Conservation (phyloP, 768 basidiomycete species). For the Phaeotremella skinneri region DNA sequence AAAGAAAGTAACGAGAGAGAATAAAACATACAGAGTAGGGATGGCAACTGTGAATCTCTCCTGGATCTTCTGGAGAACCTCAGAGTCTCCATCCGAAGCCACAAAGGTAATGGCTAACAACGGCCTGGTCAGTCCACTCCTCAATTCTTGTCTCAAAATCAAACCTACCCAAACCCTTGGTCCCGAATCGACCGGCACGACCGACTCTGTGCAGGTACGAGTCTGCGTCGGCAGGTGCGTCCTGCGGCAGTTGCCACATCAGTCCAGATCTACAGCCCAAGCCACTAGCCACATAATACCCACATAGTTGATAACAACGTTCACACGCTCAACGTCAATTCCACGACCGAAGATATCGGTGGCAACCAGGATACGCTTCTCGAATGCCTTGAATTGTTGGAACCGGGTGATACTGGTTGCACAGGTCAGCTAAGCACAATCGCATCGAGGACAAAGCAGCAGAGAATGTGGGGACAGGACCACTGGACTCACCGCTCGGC, state of each 20-base stretch:
- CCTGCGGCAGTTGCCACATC: constrained; percentile 47
- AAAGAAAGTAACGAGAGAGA: constrained; percentile 11
- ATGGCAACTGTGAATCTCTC: constrained; percentile 96
- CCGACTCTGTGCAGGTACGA: constrained; percentile 98
- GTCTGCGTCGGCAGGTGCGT: constrained; percentile 94
- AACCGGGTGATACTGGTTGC: constrained; percentile 78
- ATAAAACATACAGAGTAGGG: constrained; percentile 62
- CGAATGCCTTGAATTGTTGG: constrained; percentile 97
- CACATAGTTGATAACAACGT: constrained; percentile 95
- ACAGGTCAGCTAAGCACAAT: constrained; percentile 3
- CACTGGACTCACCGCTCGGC: constrained; percentile 77
- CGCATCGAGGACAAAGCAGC: background rate
- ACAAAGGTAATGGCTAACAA: constrained; percentile 82
- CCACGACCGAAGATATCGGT: constrained; percentile 99
- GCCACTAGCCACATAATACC: constrained; percentile 8
- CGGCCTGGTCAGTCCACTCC: background rate
- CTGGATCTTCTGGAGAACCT: constrained; percentile 93
- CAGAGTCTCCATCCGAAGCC: constrained; percentile 83
- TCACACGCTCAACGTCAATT: constrained; percentile 99
- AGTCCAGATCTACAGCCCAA: background rate
- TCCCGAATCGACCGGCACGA: constrained; percentile 98
- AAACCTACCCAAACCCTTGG: constrained; percentile 73
- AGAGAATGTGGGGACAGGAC: background rate
- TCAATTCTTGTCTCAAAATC: background rate
- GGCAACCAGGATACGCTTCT: constrained; percentile 97